These are phyloP conservation scores for Penicillium occitanis DNA, from an alignment of 2,329 filamentous ascomycete species.

Conservation along the genomic window DNA sequence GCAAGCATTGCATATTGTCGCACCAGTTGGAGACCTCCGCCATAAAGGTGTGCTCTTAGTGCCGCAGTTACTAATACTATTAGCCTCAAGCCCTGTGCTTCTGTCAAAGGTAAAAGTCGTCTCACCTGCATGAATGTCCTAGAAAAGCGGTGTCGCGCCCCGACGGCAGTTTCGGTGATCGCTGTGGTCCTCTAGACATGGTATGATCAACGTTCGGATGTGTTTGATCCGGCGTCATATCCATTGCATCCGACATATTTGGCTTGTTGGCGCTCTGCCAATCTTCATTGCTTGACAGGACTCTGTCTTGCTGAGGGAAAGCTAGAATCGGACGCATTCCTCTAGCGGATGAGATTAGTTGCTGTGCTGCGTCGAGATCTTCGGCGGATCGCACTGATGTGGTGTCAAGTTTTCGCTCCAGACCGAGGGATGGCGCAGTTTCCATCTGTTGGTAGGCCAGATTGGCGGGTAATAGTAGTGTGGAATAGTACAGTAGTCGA, in stretches of 20 bases:
- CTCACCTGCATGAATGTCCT: constrained; percentile 45
- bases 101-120: constrained; percentile 19
- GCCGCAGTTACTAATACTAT: constrained; percentile 73
- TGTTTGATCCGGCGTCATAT: constrained; percentile 25
- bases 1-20: constrained; percentile 97
- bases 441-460: constrained; percentile 32
- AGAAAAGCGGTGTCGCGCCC: constrained; percentile 40
- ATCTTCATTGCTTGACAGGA: constrained; percentile 20
- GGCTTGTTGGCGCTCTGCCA: constrained; percentile 24
- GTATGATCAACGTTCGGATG: constrained; percentile 24
- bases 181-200: constrained; percentile 26
- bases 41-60: constrained; percentile 93
- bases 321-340: constrained; percentile 34
- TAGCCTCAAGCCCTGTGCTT: constrained; percentile 16
- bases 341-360: constrained; percentile 49
- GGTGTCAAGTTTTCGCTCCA: constrained; percentile 39
- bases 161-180: constrained; percentile 35
- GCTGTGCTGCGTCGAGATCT: constrained; percentile 50
- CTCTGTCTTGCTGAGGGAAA: constrained; percentile 7
- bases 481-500: neutral
- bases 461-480: neutral
- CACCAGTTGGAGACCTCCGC: constrained; percentile 87
- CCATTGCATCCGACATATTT: constrained; percentile 22
- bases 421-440: constrained; percentile 35
- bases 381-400: constrained; percentile 42